Base-by-base conservation (phyloP, 2,329 filamentous ascomycete species). In the Leptographium lundbergii region DNA sequence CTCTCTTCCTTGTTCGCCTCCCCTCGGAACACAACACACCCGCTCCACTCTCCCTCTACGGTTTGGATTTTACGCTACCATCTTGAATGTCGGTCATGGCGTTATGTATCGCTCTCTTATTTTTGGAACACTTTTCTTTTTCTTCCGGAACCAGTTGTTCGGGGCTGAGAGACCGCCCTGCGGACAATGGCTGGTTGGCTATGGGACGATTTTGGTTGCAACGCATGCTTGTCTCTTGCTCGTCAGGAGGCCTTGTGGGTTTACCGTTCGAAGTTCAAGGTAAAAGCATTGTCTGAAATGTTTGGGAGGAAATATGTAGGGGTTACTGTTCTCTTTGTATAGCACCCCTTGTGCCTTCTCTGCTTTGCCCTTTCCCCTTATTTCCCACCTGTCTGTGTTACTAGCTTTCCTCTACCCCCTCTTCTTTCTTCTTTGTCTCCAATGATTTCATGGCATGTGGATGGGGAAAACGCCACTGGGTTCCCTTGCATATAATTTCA, bases 1-100 rank as follows among this genome's bases (percentile, higher is more conserved):
- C 24, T 25, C 14, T 7, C 14, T 29, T 27, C 1, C 19, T 17
- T 48, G 17, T 22, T 34, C 24, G 39, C 34, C 6, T 19, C 39
- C 1, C 6, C 25, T 27, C 25, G 34, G 47, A 7, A 53, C 47
- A 36, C 42, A 42, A 45, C 57, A 45, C 39, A 55, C 36, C 52
- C 57, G 57, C 57, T 59, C 57, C 57, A 58, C 57, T 58, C 57
- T 58, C 34, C 50, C 47, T 54, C 36, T 45, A 19, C 32, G n/a
- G 48, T 50, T 34, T 48, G 45, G 48, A 29, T 22, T 22, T 53
- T 19, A 7, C 6, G 27, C 48, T 6, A n/a, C 34, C 19, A 22
- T 47, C 27, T 45, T 42, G 39, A 54, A 42, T 54, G 39, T 54
- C 57, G 39, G 57, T 42, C 27, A 42, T 58, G 56, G 48, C 34